Evolutionary conservation across 768 basidiomycete genomes (phyloP).

Genomic region (Cystofilobasidium ferigula): DNA sequence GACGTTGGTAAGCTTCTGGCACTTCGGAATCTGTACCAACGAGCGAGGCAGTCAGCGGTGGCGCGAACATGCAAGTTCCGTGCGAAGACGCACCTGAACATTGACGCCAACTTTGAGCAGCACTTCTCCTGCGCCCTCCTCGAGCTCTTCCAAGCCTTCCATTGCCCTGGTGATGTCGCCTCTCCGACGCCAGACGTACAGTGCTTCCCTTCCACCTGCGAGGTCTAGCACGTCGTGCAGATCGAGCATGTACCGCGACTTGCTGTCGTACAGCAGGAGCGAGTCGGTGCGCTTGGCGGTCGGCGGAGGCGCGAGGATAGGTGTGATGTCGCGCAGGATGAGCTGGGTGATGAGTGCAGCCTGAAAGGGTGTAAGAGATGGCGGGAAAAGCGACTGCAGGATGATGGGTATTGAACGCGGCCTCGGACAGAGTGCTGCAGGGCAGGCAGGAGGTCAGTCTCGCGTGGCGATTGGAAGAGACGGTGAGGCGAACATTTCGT

Average conservation of each 20-base stretch:
- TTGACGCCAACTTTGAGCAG: constrained; percentile 50
- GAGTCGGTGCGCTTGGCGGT: background rate
- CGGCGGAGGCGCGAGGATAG: constrained; percentile 59
- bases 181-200: background rate
- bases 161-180: background rate
- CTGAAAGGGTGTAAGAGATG: constrained; percentile 51
- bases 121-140: background rate
- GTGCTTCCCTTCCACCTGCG: background rate
- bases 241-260: constrained; percentile 9
- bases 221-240: constrained; percentile 6
- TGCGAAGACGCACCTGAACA: constrained; percentile 47
- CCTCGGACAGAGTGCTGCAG: background rate
- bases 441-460: background rate
- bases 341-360: constrained; percentile 68
- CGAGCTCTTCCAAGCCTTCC: constrained; percentile 2
- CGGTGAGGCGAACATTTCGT: constrained; percentile 32
- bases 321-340: constrained; percentile 74
- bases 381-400: constrained; percentile 47
- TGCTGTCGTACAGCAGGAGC: constrained; percentile 6
- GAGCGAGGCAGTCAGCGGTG: background rate
- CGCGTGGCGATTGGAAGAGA: constrained; percentile 37
- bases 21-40: constrained; percentile 60
- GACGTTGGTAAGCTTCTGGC: constrained; percentile 58
- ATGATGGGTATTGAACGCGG: background rate
- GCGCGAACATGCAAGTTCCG: background rate